A percentile compares a stretch with the other conserved stretches of the same genome.
These are phyloP conservation scores for Arthrobotrys iridis DNA, from an alignment of 2,329 filamentous ascomycete species.

Conservation along the genomic window DNA sequence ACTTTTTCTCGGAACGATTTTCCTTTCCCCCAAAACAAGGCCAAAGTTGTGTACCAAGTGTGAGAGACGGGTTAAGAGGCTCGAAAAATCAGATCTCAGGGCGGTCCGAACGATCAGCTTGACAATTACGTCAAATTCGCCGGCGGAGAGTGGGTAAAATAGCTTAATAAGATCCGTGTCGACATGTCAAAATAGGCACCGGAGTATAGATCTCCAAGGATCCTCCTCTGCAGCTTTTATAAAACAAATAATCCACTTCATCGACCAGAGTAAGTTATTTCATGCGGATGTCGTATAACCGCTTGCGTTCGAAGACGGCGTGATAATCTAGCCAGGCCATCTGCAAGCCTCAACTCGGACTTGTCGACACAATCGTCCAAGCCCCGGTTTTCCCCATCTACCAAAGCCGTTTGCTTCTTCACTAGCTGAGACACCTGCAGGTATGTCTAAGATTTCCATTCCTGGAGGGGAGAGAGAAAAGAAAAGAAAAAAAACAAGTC, in stretches of 20 bases:
- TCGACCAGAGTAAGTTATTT: too few species aligned
- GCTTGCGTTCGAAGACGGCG: constrained; percentile 29
- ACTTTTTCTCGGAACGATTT: constrained; percentile 41
- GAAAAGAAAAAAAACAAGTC: too few species aligned
- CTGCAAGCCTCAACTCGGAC: background rate
- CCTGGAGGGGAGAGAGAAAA: too few species aligned
- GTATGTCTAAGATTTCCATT: too few species aligned
- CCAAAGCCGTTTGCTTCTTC: too few species aligned
- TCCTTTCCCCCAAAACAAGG: too few species aligned
- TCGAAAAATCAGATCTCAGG: background rate
- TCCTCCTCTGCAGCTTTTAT: constrained; percentile 11
- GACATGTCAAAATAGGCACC: constrained; percentile 10
- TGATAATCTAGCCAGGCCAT: background rate
- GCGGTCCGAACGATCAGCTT: constrained; percentile 13
- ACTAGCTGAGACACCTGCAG: too few species aligned
- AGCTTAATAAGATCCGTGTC: background rate
- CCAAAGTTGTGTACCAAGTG: background rate
- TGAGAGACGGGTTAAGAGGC: background rate
- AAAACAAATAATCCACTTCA: background rate
- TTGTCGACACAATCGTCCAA: background rate
- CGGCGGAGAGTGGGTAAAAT: constrained; percentile 18
- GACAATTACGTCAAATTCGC: constrained; percentile 28
- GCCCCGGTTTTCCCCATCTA: background rate
- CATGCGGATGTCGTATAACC: constrained; percentile 20
- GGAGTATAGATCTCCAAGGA: background rate